A percentile compares a stretch with the other conserved stretches of the same genome.
phyloP scores from a whole-genome alignment of 169 alveolate genomes.

The Plasmodium gonderi region DNA sequence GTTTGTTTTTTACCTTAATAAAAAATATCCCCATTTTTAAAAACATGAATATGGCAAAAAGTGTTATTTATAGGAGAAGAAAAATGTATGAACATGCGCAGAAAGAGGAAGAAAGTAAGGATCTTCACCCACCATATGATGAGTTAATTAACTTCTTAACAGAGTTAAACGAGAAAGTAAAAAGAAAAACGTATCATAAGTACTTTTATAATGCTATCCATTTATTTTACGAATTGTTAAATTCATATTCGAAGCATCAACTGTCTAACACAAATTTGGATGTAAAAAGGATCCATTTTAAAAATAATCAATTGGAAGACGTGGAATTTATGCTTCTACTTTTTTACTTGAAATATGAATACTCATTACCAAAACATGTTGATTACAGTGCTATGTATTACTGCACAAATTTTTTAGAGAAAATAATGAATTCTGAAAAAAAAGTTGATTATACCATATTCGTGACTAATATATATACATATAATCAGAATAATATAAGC shows the following conservation, averaged over 20 bases:
- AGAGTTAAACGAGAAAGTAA: neutral
- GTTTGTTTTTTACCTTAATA: slow-evolving; percentile 44
- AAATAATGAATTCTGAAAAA: neutral
- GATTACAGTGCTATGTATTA: slow-evolving; percentile 16
- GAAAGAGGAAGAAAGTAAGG: neutral
- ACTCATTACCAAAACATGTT: neutral
- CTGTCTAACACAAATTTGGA: neutral
- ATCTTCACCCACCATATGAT: neutral
- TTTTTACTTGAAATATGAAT: slow-evolving; percentile 51
- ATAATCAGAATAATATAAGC: neutral
- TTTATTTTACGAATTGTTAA: slow-evolving; percentile 10
- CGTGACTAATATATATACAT: slow-evolving; percentile 16
- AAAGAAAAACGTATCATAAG: slow-evolving; percentile 14
- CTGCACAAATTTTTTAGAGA: neutral
- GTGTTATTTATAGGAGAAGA: slow-evolving; percentile 1
- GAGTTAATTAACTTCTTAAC: neutral
- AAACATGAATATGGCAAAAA: slow-evolving; percentile 7
- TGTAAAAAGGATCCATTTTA: slow-evolving; percentile 23
- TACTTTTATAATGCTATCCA: slow-evolving; percentile 25
- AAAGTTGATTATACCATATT: neutral
- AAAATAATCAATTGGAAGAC: slow-evolving; percentile 2
- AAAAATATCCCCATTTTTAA: slow-evolving; percentile 38
- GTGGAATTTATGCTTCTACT: slow-evolving; percentile 18
- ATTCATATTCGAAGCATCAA: neutral
- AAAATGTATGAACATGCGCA: neutral